These are phyloP conservation scores for Apophysomyces ossiformis DNA, from an alignment of 371 early-diverging fungal species.

Conservation along the genomic window DNA sequence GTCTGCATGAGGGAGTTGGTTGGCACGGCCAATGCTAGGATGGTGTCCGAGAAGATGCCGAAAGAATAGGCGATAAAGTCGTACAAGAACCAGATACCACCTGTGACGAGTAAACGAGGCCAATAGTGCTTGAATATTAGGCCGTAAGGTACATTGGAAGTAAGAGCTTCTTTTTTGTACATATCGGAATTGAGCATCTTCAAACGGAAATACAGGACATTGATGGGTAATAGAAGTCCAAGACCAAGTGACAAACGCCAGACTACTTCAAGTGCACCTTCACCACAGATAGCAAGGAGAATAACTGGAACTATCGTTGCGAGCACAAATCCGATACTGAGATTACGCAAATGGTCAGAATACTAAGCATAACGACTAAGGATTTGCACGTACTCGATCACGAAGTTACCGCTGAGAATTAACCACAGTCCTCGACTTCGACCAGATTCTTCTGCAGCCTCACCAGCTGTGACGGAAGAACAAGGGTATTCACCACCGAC, in stretches of 20 bases:
- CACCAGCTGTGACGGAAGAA: constrained; percentile 46
- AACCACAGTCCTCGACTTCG: constrained; percentile 50
- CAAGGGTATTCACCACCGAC: constrained; percentile 58
- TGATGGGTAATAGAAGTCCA: constrained; percentile 52
- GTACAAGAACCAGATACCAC: constrained; percentile 68
- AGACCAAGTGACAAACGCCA: constrained; percentile 59
- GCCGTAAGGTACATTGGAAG: constrained; percentile 53
- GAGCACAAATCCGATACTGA: constrained; percentile 47
- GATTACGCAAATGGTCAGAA: neutral
- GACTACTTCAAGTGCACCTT: constrained; percentile 40
- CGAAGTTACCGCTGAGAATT: constrained; percentile 45
- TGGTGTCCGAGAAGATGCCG: constrained; percentile 56
- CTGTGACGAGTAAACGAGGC: constrained; percentile 56
- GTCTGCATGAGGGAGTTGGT: constrained; percentile 36
- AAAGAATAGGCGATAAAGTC: constrained; percentile 60
- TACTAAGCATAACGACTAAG: neutral
- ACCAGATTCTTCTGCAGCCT: constrained; percentile 51
- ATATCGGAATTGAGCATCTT: constrained; percentile 58
- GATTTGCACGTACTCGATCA: constrained; percentile 31
- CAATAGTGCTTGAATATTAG: constrained; percentile 60
- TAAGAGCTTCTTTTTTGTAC: constrained; percentile 55
- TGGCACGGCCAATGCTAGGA: constrained; percentile 29
- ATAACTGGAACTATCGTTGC: constrained; percentile 56
- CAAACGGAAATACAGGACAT: constrained; percentile 59
- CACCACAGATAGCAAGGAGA: constrained; percentile 44